Base-by-base conservation (phyloP, 768 basidiomycete species). In the Mycena vitilis region DNA sequence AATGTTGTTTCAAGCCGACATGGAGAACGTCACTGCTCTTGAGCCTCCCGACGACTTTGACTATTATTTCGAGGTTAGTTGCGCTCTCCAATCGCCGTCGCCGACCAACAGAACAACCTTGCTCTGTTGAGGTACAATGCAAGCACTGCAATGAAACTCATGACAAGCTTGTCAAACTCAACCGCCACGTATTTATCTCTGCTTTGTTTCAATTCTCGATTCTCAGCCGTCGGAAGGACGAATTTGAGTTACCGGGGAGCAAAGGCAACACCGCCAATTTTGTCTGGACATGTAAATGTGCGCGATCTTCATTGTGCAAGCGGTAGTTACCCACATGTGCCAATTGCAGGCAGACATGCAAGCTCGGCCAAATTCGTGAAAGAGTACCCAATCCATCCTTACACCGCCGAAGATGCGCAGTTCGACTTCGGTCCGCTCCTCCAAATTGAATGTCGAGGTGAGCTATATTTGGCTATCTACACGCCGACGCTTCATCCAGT, bases 291-390 rank as follows among this genome's bases (percentile, higher is more conserved):
- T 95, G 93, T 73, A 74, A 84, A 56, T 94, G 93, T 85, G 74
- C 42, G 81, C 72, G 51, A 49, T 37, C 73, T 15, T 54, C 51
- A 36, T 59, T 22, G 25, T 59, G 45, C 51, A 23, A 18, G 57
- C 65, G 57, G n/a, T 49, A 38, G 22, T 23, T 20, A 51, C 36
- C 56, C 49, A 72, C 49, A 16, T 22, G 52, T 47, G 34, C 53
- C 38, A 47, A 25, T 37, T 30, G 34, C 61, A 85, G 88, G 88
- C 84, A 94, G 90, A 81, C 89, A 90, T 44, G 93, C 95, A 79
- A 89, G 88, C 73, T 93, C 90, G 10, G 94, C 93, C 45, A 94
- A 91, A 74, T 95, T 95, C 71, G 90, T 93, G 44, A 72, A 82
- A 2, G 74, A 84, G 5, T 80, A 82, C 5, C 77, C 84, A 9